phyloP scores from a whole-genome alignment of 2,329 filamentous ascomycete genomes.

The Xylariales sp. region DNA sequence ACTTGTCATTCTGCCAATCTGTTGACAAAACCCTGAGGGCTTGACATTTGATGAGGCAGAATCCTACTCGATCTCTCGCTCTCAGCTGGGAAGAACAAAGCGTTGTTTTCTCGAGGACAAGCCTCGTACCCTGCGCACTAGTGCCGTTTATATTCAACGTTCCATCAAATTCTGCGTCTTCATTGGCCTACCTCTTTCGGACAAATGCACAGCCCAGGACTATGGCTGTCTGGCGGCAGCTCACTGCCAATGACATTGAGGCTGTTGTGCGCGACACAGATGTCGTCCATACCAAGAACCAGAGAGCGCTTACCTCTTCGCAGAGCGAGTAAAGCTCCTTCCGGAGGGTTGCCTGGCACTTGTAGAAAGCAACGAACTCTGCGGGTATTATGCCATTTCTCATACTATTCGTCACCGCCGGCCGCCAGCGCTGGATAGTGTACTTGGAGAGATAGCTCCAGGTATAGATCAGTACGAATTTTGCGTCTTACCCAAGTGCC shows the following conservation, averaged over 20 bases:
- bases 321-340: slow-evolving; percentile 29
- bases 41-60: no score
- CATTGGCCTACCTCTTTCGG: no score
- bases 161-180: no score
- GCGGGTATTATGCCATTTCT: slow-evolving; percentile 33
- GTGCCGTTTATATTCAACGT: no score
- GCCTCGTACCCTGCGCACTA: no score
- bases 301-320: slow-evolving; percentile 25
- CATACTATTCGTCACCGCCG: slow-evolving; percentile 27
- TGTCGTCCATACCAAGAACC: slow-evolving; percentile 26
- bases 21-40: no score
- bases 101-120: no score
- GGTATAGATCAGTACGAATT: slow-evolving; percentile 33
- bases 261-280: slow-evolving; percentile 22
- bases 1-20: no score
- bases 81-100: no score
- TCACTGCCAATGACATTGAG: slow-evolving; percentile 20
- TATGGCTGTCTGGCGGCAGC: slow-evolving; percentile 22
- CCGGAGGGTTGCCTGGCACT: slow-evolving; percentile 30
- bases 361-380: slow-evolving; percentile 16
- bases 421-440: slow-evolving; percentile 27
- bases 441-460: slow-evolving; percentile 22
- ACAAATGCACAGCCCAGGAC: no score
- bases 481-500: slow-evolving; percentile 27
- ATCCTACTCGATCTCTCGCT: no score